Evolutionary conservation across 768 basidiomycete species (phyloP).

Genomic region (Lentinula raphanica): DNA sequence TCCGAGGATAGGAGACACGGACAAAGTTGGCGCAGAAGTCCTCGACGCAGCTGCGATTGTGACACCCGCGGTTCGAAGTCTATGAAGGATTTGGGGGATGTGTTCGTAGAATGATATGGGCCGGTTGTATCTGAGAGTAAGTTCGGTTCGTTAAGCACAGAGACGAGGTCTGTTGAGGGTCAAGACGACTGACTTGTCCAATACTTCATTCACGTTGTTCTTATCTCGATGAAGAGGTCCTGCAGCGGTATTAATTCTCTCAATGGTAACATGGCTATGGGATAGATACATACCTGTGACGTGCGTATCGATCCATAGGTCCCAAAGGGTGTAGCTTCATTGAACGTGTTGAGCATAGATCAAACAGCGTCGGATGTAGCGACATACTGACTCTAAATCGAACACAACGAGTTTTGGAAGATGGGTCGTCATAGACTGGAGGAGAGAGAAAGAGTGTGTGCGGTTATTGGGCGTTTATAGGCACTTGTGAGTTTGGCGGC

Average conservation of each 20-base stretch:
- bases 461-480: too few relatives aligned
- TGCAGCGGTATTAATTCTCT: too few relatives aligned
- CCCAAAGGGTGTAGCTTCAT: conserved; percentile 78
- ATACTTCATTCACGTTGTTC: conserved; percentile 40
- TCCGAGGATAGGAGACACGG: conserved; percentile 19
- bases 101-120: conserved; percentile 69
- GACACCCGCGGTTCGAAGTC: conserved; percentile 42
- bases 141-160: neutral
- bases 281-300: conserved; percentile 38
- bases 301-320: conserved; percentile 83
- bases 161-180: too few relatives aligned
- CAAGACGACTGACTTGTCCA: conserved; percentile 47
- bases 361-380: too few relatives aligned
- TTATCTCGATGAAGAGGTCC: conserved; percentile 50
- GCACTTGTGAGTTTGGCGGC: too few relatives aligned
- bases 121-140: conserved; percentile 40
- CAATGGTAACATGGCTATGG: neutral
- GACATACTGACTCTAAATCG: conserved; percentile 64
- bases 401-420: conserved; percentile 67
- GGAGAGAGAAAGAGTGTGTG: too few relatives aligned
- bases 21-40: too few relatives aligned
- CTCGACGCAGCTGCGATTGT: conserved; percentile 71
- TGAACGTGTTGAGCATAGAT: too few relatives aligned
- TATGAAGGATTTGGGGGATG: conserved; percentile 68
- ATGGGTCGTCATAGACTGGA: conserved; percentile 4